These are phyloP conservation scores for Melampsora larici-populina DNA, from an alignment of 1,284 basidiomycete species.

Conservation along the genomic window DNA sequence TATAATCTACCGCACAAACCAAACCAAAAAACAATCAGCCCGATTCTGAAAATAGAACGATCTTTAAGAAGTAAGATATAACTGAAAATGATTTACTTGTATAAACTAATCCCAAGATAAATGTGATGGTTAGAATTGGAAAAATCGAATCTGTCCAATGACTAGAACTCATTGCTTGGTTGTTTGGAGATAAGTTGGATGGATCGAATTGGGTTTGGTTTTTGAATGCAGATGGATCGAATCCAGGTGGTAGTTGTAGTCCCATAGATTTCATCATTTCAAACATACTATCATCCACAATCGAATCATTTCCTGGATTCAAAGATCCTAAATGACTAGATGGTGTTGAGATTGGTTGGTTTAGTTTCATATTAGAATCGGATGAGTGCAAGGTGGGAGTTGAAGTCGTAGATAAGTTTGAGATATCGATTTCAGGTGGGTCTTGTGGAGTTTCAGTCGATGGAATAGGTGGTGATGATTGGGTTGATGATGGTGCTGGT, in stretches of 20 bases:
- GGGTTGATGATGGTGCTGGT: slow-evolving; percentile 8
- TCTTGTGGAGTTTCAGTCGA: too few relatives aligned
- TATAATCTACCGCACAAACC: too few relatives aligned
- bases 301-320: neutral
- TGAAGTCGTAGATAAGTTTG: slow-evolving; percentile 14
- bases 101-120: slow-evolving; percentile 17
- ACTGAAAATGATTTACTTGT: neutral
- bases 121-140: slow-evolving; percentile 14
- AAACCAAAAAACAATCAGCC: too few relatives aligned
- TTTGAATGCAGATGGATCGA: neutral
- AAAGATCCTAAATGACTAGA: too few relatives aligned
- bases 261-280: slow-evolving; percentile 43
- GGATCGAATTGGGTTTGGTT: too few relatives aligned
- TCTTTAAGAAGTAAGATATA: too few relatives aligned
- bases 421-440: slow-evolving; percentile 42
- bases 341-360: neutral
- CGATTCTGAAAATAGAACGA: too few relatives aligned
- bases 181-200: too few relatives aligned
- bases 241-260: slow-evolving; percentile 16
- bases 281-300: slow-evolving; percentile 12
- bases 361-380: neutral
- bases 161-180: too few relatives aligned
- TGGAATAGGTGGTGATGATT: neutral
- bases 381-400: neutral
- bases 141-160: slow-evolving; percentile 32